A percentile compares a stretch with the other conserved stretches of the same genome.
Conservation (phyloP, 257 asterid genomes). For the Agastache rugosa region DNA sequence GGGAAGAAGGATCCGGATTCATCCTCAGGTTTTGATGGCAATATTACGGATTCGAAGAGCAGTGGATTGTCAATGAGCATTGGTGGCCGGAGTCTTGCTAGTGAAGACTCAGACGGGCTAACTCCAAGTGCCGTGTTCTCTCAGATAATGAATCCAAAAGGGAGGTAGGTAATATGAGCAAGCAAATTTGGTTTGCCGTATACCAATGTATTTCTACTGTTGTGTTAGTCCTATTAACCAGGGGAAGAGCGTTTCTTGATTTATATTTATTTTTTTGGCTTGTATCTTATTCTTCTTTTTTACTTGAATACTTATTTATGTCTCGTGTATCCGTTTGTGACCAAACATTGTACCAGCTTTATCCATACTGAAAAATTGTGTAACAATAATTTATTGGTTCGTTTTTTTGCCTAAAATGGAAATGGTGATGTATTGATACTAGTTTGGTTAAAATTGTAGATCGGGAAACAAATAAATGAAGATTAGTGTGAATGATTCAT, state of each 20-base stretch:
- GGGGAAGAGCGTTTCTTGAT: conserved; percentile 14
- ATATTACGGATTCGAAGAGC: conserved; percentile 72
- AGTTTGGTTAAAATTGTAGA: background rate
- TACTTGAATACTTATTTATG: conserved; percentile 27
- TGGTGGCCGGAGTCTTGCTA: conserved; percentile 87
- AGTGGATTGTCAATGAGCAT: conserved; percentile 89
- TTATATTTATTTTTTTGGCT: background rate
- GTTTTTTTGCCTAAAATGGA: background rate
- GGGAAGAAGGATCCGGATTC: conserved; percentile 68
- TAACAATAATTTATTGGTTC: conserved; percentile 23
- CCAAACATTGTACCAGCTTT: conserved; percentile 42
- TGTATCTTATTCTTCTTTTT: conserved; percentile 30
- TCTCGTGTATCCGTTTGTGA: conserved; percentile 24
- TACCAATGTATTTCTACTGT: conserved; percentile 9
- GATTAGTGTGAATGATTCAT: background rate
- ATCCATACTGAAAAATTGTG: conserved; percentile 34
- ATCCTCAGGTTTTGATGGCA: conserved; percentile 61
- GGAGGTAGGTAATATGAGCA: conserved; percentile 51
- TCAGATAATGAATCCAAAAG: conserved; percentile 94
- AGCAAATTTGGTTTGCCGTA: background rate
- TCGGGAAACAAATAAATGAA: background rate
- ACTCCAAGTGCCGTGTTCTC: conserved; percentile 96
- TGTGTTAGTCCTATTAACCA: conserved; percentile 30
- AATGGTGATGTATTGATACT: background rate
- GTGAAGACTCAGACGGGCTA: conserved; percentile 86